phyloP scores from a whole-genome alignment of 2,329 filamentous ascomycete genomes.

The Colletotrichum sp. region DNA sequence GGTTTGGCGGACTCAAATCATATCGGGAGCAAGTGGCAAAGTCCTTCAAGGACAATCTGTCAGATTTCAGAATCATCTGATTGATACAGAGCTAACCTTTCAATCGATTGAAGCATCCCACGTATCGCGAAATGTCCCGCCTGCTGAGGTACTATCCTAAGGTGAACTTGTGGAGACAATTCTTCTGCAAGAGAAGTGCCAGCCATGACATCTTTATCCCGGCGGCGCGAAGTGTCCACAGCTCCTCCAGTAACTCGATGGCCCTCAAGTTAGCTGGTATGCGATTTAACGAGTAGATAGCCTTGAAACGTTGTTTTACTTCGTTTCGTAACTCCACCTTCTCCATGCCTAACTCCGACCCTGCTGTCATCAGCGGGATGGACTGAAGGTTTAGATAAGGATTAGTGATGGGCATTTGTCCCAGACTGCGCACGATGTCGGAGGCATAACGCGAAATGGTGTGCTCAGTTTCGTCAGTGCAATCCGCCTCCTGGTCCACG shows the following conservation, averaged over 20 bases:
- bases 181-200: background rate
- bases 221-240: background rate
- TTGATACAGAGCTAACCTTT: background rate
- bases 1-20: background rate
- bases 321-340: background rate
- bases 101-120: background rate
- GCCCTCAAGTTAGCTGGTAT: background rate
- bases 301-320: background rate
- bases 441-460: background rate
- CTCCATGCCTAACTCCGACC: background rate
- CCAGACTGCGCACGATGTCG: background rate
- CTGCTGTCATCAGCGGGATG: background rate
- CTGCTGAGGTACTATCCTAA: background rate
- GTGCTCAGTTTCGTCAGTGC: background rate
- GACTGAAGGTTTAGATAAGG: background rate
- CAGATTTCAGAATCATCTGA: background rate
- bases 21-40: background rate
- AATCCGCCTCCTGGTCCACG: background rate
- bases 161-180: background rate
- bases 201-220: background rate
- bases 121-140: background rate
- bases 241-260: background rate
- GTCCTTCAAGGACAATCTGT: background rate
- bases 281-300: background rate
- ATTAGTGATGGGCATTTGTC: background rate